These are phyloP conservation scores for Penicillium sp. DNA, from an alignment of 2,329 filamentous ascomycete species.

Conservation along the genomic window DNA sequence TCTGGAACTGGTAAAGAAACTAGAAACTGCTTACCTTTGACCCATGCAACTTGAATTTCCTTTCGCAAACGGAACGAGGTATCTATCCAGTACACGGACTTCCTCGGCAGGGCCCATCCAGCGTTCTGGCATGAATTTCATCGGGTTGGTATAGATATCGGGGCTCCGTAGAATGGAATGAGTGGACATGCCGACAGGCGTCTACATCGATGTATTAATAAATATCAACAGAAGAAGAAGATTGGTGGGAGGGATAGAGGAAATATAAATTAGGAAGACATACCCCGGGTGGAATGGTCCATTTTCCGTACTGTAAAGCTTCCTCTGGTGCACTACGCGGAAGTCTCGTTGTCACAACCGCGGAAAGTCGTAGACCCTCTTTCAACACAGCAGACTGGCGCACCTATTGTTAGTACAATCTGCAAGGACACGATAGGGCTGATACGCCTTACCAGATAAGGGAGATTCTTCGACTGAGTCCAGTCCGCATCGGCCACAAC, in stretches of 20 bases:
- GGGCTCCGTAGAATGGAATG: background rate
- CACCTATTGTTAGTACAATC: background rate
- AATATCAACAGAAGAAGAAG: background rate
- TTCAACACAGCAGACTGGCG: background rate
- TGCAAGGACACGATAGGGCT: background rate
- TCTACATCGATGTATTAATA: background rate
- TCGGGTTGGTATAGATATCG: background rate
- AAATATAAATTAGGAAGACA: background rate
- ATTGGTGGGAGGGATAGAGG: too few relatives aligned
- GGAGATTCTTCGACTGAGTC: background rate
- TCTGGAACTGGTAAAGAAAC: background rate
- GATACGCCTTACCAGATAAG: background rate
- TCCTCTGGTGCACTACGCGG: background rate
- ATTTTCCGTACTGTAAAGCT: background rate
- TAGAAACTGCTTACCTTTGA: background rate
- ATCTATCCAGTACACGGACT: background rate
- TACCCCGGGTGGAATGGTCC: background rate
- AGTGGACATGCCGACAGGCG: background rate
- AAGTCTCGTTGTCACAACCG: background rate
- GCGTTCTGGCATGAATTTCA: background rate
- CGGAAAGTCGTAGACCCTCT: background rate
- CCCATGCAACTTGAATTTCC: background rate
- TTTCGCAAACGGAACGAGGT: background rate
- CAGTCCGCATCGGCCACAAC: background rate
- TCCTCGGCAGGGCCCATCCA: background rate